These are phyloP conservation scores for Suhomyces pyralidae DNA, from an alignment of 805 yeast genomes.

Conservation along the genomic window DNA sequence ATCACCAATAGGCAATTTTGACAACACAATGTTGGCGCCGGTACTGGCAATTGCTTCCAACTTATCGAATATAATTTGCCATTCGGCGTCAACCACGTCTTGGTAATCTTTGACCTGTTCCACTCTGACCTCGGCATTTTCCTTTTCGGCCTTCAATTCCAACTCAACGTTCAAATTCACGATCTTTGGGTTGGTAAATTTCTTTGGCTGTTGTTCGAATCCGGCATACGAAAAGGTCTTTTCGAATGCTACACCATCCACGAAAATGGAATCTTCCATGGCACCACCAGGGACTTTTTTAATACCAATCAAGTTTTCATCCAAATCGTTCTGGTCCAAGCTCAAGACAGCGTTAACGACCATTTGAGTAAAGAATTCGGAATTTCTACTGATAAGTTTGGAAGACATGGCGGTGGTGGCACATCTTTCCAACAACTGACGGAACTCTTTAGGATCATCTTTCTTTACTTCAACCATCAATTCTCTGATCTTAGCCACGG, in stretches of 20 bases:
- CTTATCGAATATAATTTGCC: constrained; percentile 89
- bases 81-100: constrained; percentile 97
- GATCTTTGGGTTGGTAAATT: constrained; percentile 74
- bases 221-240: constrained; percentile 98
- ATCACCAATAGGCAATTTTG: constrained; percentile 96
- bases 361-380: constrained; percentile 90
- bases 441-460: constrained; percentile 48
- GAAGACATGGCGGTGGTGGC: constrained; percentile 98
- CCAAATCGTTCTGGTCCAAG: constrained; percentile 79
- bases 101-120: constrained; percentile 93
- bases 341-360: constrained; percentile 93
- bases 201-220: constrained; percentile 96
- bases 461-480: constrained; percentile 67
- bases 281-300: constrained; percentile 96
- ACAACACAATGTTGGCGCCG: constrained; percentile 90
- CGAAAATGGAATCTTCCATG: constrained; percentile 86
- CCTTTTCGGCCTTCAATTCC: constrained; percentile 97
- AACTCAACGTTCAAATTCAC: constrained; percentile 86
- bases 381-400: constrained; percentile 82
- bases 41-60: constrained; percentile 75
- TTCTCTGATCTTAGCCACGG: constrained; percentile 69
- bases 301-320: constrained; percentile 88
- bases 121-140: constrained; percentile 96
- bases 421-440: constrained; percentile 81
- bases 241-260: constrained; percentile 95